Conservation (phyloP, 345 rosid genomes). For the Eutrema japonicum region DNA sequence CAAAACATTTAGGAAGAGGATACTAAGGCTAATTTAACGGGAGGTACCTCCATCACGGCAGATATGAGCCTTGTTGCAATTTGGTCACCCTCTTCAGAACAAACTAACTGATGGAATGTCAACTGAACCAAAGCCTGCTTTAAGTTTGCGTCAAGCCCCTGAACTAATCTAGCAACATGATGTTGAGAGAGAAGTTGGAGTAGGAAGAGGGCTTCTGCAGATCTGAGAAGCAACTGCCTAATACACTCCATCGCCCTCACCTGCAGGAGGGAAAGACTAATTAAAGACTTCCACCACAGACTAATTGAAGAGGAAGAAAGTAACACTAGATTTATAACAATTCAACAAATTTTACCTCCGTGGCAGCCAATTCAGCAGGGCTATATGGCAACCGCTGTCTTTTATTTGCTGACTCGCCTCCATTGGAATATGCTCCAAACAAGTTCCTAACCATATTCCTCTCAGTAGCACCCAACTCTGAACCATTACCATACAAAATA, state of each 20-base stretch:
- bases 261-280: slow-evolving; percentile 50
- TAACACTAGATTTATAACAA: slow-evolving; percentile 27
- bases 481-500: slow-evolving; percentile 74
- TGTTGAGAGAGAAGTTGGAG: slow-evolving; percentile 90
- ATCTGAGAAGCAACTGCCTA: slow-evolving; percentile 93
- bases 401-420: slow-evolving; percentile 68
- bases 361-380: slow-evolving; percentile 91
- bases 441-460: slow-evolving; percentile 75
- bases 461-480: slow-evolving; percentile 71
- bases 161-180: slow-evolving; percentile 82
- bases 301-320: slow-evolving; percentile 26
- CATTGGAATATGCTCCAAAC: slow-evolving; percentile 74
- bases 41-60: slow-evolving; percentile 84
- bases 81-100: slow-evolving; percentile 93
- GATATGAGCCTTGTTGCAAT: slow-evolving; percentile 88
- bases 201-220: slow-evolving; percentile 94
- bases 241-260: slow-evolving; percentile 97
- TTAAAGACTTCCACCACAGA: slow-evolving; percentile 16
- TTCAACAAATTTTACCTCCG: slow-evolving; percentile 65
- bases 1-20: slow-evolving; percentile 23
- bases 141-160: slow-evolving; percentile 70
- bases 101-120: slow-evolving; percentile 92
- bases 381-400: slow-evolving; percentile 83
- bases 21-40: slow-evolving; percentile 12
- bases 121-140: slow-evolving; percentile 70